Evolutionary conservation across 179 eudicot genomes (phyloP), one percentile per base, ranked within the genome.

Genomic region (Carnegiea gigantea): DNA sequence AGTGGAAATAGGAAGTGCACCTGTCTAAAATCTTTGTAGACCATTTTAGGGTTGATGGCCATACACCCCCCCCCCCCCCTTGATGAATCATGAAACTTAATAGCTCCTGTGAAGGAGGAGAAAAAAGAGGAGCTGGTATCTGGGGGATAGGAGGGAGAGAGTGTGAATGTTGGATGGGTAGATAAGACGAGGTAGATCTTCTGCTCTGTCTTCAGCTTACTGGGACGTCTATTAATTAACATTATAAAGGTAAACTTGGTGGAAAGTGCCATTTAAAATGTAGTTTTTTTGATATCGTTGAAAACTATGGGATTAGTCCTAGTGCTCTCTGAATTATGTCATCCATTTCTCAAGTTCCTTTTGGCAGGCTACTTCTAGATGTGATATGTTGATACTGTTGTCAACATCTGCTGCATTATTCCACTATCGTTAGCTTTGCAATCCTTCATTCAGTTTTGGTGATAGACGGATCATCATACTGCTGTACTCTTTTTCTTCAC

Each of bases 301-400:
- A 73, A 36, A 21, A 73, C 60, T 80, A 26, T 44, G n/a, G 6
- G 28, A 24, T 40, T 38, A 51, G 77, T 51, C 57, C 7, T 9
- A n/a, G 68, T 40, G 53, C 71, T 80, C 64, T 67, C 44, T 9
- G 59, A 53, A 70, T 30, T 68, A 49, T 68, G 24, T 57, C 72
- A 4, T 36, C 17, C 65, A 23, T n/a, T 64, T 33, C 14, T 23
- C 23, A 48, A 14, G 30, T 11, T 73, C 57, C 44, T 21, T 38
- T 59, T 59, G 21, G 21, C n/a, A 57, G 14, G 43, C 36, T 57
- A 24, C 23, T 60, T 20, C 36, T 13, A 10, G 46, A 24, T 9
- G 20, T 73, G 23, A 23, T 15, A 62, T 62, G 26, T 23, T 62
- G 68, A 62, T 62, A n/a, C 14, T 54, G 24, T 33, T 33, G 1